Conservation (phyloP, 129 eudicot genomes). For the Kitagawia praeruptora region DNA sequence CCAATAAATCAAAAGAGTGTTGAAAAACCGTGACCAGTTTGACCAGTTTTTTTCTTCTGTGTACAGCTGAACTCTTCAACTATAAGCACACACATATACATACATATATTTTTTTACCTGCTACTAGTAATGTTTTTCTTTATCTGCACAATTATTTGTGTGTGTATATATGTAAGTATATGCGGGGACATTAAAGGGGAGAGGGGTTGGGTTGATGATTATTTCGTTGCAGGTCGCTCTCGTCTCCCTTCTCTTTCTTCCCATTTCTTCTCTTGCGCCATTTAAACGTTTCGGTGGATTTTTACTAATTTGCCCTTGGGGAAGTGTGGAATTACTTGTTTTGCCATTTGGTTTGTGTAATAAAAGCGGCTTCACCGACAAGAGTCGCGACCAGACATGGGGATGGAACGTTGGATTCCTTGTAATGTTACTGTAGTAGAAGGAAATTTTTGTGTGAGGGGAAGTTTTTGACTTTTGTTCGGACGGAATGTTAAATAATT, state of each 20-base stretch:
- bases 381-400: neutral
- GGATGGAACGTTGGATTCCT: neutral
- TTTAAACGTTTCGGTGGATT: conserved; percentile 26
- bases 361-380: neutral
- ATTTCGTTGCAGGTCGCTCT: conserved; percentile 32
- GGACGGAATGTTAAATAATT: neutral
- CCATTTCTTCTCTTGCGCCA: conserved; percentile 11
- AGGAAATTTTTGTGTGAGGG: neutral
- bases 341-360: neutral
- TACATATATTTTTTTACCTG: neutral
- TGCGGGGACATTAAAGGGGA: neutral
- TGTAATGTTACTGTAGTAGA: neutral
- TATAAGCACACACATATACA: neutral
- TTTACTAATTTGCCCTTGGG: neutral
- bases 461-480: neutral
- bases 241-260: conserved; percentile 7
- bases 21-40: conserved; percentile 1
- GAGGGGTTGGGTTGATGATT: conserved; percentile 8
- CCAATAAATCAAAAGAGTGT: neutral
- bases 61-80: conserved; percentile 4
- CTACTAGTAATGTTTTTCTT: neutral
- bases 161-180: conserved; percentile 8
- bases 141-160: neutral
- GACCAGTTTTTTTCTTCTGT: neutral
- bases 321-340: neutral